Percentiles rank a stretch among this genome's conserved stretches.
Conservation (phyloP, 2,329 filamentous ascomycete genomes). For the Aspergillus tamarii region DNA sequence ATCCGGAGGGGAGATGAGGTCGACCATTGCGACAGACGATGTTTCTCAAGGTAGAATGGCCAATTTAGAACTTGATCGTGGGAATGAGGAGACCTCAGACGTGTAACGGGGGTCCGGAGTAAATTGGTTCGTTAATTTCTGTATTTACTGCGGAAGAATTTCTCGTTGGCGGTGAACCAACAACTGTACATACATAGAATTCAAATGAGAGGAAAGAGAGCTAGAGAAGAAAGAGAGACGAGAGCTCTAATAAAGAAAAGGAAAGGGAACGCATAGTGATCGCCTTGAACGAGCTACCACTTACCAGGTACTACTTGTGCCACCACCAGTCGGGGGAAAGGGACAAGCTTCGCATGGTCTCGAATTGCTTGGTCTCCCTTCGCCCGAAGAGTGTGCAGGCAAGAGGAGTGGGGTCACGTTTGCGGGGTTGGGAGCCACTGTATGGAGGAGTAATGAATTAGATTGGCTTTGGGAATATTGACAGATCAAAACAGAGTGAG, state of each 20-base stretch:
- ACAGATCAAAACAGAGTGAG: background rate
- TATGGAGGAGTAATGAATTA: background rate
- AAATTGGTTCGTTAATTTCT: background rate
- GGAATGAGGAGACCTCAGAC: background rate
- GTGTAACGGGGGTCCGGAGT: background rate
- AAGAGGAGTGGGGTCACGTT: background rate
- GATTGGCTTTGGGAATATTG: background rate
- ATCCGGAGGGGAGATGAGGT: constrained; percentile 58
- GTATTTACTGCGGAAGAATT: background rate
- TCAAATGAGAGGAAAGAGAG: background rate
- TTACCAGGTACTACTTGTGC: background rate
- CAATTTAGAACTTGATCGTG: background rate
- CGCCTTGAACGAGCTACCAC: background rate
- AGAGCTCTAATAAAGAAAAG: background rate
- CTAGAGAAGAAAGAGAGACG: background rate
- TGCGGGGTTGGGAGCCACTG: background rate
- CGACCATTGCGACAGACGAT: constrained; percentile 49
- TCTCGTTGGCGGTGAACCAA: background rate
- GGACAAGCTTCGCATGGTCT: background rate
- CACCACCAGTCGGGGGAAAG: background rate
- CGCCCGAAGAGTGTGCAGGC: background rate
- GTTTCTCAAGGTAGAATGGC: background rate
- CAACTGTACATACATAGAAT: background rate
- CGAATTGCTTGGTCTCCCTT: constrained; percentile 6
- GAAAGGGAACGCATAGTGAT: background rate